Base-by-base conservation (phyloP, 805 yeast species). In the Grigorovia transvaalensis region DNA sequence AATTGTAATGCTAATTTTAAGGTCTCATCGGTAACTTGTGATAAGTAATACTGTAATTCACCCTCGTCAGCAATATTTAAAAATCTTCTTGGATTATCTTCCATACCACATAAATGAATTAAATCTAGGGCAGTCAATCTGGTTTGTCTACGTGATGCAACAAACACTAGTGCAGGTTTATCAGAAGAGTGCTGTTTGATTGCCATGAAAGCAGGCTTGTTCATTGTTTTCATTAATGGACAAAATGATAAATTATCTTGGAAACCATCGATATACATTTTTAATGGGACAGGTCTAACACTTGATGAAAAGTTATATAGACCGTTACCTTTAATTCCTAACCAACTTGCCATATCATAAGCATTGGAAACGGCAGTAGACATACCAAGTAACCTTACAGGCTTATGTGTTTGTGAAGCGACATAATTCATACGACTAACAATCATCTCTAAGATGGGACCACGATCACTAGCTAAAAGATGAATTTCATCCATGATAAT, bases 401-500 rank as follows among this genome's bases (percentile, higher is more conserved):
- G 74, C 82, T 88, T 93, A 80, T 87, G 20, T 81, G 85, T 71
- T 81, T 87, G 96, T 3, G 69, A 59, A 2, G 71, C 60, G 50
- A 68, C 65, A 49, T 67, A 65, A 48, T 68, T 68, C 91, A 89
- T 84, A 71, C 98, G 81, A 6, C 96, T 95, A 2, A 90, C 97
- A 56, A 90, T 76, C 20, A 96, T 89, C 67, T 93, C 99, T 56
- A 93, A 83, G 23, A 93, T 98, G 3, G 97, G 89, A 59, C 99
- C 99, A 73, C 99, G 82, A 53, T 93, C 99, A 76, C 95, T 98
- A 56, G 95, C 98, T 52, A 93, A 75, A 62, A 93, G 72, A 74
- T 93, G 99, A 1, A 93, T 96, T 71, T 93, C 99, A 74, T 93
- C 99, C 65, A 93, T 91, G 51, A 93, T 88, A 56, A 93, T 74